Base-by-base conservation (phyloP, 2,329 filamentous ascomycete species). In the Dactylellina sp. region DNA sequence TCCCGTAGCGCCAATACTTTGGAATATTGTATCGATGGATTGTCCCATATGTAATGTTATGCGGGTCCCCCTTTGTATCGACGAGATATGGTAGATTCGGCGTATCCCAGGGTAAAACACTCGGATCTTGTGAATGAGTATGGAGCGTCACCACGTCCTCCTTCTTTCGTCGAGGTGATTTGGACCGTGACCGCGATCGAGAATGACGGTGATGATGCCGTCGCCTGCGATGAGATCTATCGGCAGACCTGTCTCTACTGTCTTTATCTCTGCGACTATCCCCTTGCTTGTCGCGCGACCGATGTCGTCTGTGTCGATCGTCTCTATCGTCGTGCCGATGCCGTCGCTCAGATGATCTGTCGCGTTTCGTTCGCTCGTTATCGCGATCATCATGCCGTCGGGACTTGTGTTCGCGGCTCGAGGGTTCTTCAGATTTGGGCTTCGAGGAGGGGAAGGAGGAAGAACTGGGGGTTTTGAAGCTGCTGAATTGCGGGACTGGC, bases 61-160 rank as follows among this genome's bases (percentile, higher is more conserved):
- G 85, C 2, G 85, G 83, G 78, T 98, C 94, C 0, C 94, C 93
- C 78, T 88, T 88, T 44, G 84, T 87, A 81, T 98, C 94, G 57
- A 91, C 78, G 47, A 87, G 76, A 50, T 71, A 78, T 24, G 62
- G 71, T 18, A 75, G 75, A 11, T 75, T 59, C 7, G 75, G 66
- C 3, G 72, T 56, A 47, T 78, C 75, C 74, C 76, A 77, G 9
- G 71, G 40, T 64, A 78, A 22, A 49, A 75, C 42, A 60, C 70
- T 35, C 24, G 72, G 35, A 46, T 70, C 59, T 20, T 52, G 61
- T 12, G 44, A 59, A 57, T 44, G 37, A 46, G 52, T 53, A 39
- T 25, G 65, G 14, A 40, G 25, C 11, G 60, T 76, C 18, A 40
- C 52, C 25, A 44, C 46, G 22, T 39, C 22, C 14, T 57, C 28